Base-by-base conservation (phyloP, 208 protist genomes). In the Zelonia costaricensis region DNA sequence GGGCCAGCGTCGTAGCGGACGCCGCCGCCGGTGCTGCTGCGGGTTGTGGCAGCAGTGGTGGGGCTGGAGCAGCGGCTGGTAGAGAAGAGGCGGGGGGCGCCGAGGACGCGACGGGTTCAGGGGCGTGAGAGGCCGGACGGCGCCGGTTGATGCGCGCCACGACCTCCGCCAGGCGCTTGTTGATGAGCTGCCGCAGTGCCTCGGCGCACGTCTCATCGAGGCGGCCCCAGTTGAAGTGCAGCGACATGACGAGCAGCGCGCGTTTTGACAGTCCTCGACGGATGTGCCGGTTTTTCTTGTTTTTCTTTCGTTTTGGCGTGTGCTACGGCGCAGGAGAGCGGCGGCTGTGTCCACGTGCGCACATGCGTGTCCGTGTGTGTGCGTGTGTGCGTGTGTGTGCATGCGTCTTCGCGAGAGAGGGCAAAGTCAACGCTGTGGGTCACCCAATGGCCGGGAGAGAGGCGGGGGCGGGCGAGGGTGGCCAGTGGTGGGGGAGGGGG, bases 121-220 rank as follows among this genome's bases (percentile, higher is more conserved):
- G 12, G 15, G 52, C 16, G 3, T 39, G 25, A 0, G 42, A 7
- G 3, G 23, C 40, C 4, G 15, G 7, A 3, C n/a, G 1, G 13
- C 12, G 51, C 33, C 4, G 22, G 62, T 71, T 71, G 10, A 65
- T 71, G 30, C 51, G 52, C 27, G 61, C 66, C 25, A 73, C 66
- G 5, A 66, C 51, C 44, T 73, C 66, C 15, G 66, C 57, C n/a
- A 73, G 66, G 0, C 66, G 66, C 33, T 60, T 73, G 39, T 94
- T 94, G 42, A 92, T 46, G 13, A 94, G 63, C 1, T 69, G 59
- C 0, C 80, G 73, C 27, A 94, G 56, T 12, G 84, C 81, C 58
- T 89, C 77, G 2, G 84, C 78, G 15, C 79, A 76, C 16, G 82
- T 91, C 31, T 86, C 77, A 61, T 94, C 88, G 6, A 94, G 52